These are phyloP conservation scores for Cephalotrichum gorgonifer DNA, from an alignment of 2,329 filamentous ascomycete species.

Conservation along the genomic window DNA sequence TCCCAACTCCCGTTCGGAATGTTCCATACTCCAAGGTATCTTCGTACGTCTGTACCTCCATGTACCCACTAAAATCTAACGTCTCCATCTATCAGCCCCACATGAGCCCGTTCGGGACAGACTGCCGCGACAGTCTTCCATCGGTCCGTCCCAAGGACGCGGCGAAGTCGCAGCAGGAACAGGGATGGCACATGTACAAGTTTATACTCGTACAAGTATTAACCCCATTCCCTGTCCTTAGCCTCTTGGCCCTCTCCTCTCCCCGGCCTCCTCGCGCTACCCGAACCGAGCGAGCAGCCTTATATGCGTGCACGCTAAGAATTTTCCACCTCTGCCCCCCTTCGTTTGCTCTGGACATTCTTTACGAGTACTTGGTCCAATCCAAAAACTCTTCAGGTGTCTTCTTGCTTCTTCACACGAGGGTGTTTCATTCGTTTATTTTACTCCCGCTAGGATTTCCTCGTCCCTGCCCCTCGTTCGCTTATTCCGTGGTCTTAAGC, in stretches of 20 bases:
- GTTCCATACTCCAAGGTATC: too few relatives aligned
- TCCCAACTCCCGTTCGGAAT: too few relatives aligned
- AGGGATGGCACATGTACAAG: not conserved
- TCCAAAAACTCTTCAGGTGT: too few relatives aligned
- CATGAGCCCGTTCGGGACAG: not conserved
- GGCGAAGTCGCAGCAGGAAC: not conserved
- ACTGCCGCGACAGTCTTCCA: not conserved
- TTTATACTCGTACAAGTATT: not conserved
- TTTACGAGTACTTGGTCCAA: too few relatives aligned
- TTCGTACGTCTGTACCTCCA: too few relatives aligned
- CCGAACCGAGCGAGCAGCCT: conserved; percentile 1
- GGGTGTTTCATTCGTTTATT: not conserved
- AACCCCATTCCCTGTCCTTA: not conserved
- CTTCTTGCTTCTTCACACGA: too few relatives aligned
- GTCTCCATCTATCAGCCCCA: too few relatives aligned
- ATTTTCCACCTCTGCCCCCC: conserved; percentile 3
- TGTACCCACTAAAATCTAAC: too few relatives aligned
- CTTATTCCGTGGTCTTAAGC: too few relatives aligned
- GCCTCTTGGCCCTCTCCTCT: not conserved
- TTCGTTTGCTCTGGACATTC: not conserved
- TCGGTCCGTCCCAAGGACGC: not conserved
- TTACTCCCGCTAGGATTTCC: not conserved
- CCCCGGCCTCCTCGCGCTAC: not conserved
- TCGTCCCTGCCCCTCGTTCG: too few relatives aligned
- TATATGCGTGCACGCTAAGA: not conserved